Base-by-base conservation (phyloP, 371 early-diverging fungal species). In the Mortierella sp. region DNA sequence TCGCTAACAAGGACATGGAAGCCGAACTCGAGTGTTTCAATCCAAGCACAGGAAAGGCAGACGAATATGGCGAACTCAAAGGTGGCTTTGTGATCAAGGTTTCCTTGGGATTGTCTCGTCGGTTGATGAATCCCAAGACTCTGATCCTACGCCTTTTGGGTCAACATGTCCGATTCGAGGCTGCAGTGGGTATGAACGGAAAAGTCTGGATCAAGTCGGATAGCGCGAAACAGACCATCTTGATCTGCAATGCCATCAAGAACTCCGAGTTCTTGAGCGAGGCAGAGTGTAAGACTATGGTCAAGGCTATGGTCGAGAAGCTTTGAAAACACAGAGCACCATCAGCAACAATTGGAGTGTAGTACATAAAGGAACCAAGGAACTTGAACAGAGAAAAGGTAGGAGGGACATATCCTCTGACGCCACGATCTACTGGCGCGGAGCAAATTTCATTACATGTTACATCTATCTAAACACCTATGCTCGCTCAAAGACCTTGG, bases 1-100 rank as follows among this genome's bases (percentile, higher is more conserved):
- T 94, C 63, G 97, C 97, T 17, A 92, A 95, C 80, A 90, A 88
- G 66, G 95, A 97, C 79, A 96, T 98, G 94, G 98, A 98, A 54
- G 93, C 98, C 2, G 98, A 98, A 65, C 73, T 98, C 19, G 94
- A 94, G 65, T 98, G 98, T 79, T 77, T 90, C 47, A 94, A 94
- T 66, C 90, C 93, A 10, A 63, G 83, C 2, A 88, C 89, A 0
- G 86, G 86, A 40, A 90, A 86, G 66, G 85, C 91, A 0, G 92
- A 91, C 49, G 95, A 94, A 22, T 94, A 83, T 84, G 96, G 96
- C 24, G 91, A 89, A 78, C 79, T 96, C 40, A 85, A 88, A 61
- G 85, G 79, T 27, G 95, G 95, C 22, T 87, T 81, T 61, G 73
- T 90, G 31, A 67, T 90, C 63, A 88, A 87, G 64, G 86, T 88